Base-by-base conservation (phyloP, 768 basidiomycete species). In the Suillus alpinus region DNA sequence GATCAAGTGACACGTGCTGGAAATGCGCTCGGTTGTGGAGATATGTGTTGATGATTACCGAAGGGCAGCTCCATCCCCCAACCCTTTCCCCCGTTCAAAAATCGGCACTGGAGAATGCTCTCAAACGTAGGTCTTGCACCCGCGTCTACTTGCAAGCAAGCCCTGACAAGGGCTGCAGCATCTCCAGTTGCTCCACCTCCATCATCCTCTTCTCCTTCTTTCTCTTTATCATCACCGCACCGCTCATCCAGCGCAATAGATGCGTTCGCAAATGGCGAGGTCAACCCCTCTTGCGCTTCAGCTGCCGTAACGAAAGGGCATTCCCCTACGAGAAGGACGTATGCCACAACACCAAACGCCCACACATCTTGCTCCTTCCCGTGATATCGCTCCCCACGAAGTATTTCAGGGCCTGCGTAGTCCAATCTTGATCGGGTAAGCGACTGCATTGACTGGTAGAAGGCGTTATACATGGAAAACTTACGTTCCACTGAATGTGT, bases 341-440 rank as follows among this genome's bases (percentile, higher is more conserved):
- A 99, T 13, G 89, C 94, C 23, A 99, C 94, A 26, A 98, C 95
- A 14, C 96, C 96, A 62, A 96, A 92, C 0, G 96, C 96, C 95
- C 96, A 99, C 3, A 98, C 91, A 67, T 99, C 96, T 74, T 98
- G 95, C 71, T 96, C 94, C 70, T 95, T 95, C 39, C 96, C 97
- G 64, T 91, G 83, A 73, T 99, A 99, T 55, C 92, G 85, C 71
- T 97, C 94, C 3, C 96, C 96, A 18, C 94, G 87, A 34, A 99
- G 76, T 59, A 99, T 98, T 74, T 99, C 96, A 41, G 96, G 97
- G 9, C 92, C 93, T 16, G 96, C 96, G 71, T 98, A 98, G 73
- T 96, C 94, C 66, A 94, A 78, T 18, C 92, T 94, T 63, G 56
- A 57, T 60, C 55, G 47, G 44, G 57, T 34, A 60, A 57, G 62